Percentiles rank a stretch among this genome's conserved stretches.
Evolutionary conservation across 345 rosid genomes (phyloP).

Genomic region (Melastoma malabathricum): DNA sequence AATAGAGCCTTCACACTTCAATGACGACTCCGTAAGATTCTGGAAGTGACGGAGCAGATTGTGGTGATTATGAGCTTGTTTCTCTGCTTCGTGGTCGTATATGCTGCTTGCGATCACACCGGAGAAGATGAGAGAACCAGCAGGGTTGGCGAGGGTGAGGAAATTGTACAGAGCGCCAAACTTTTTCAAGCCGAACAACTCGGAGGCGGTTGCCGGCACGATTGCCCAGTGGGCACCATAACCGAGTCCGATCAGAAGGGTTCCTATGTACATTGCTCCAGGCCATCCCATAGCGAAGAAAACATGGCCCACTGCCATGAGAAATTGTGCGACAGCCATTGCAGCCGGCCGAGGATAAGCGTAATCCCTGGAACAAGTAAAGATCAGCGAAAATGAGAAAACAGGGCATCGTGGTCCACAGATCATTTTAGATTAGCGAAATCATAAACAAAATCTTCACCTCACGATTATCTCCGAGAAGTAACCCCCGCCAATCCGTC

Average conservation of each 20-base stretch:
- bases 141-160: conserved; percentile 91
- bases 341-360: conserved; percentile 88
- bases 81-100: conserved; percentile 82
- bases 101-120: conserved; percentile 83
- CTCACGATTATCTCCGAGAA: conserved; percentile 69
- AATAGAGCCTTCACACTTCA: conserved; percentile 61
- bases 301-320: conserved; percentile 85
- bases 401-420: not conserved
- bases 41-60: conserved; percentile 11
- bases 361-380: conserved; percentile 35
- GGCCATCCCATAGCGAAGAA: conserved; percentile 94
- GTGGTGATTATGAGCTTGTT: conserved; percentile 16
- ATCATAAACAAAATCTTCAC: conserved; percentile 9
- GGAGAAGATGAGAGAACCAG: conserved; percentile 88
- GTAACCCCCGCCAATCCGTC: conserved; percentile 86
- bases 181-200: conserved; percentile 90
- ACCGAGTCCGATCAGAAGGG: conserved; percentile 80
- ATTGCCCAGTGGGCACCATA: conserved; percentile 99
- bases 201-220: conserved; percentile 93
- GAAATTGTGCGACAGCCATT: conserved; percentile 66
- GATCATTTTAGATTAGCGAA: too few species aligned
- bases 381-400: conserved; percentile 4
- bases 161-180: conserved; percentile 92
- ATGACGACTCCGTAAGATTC: conserved; percentile 4
- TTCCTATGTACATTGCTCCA: conserved; percentile 79